phyloP scores from a whole-genome alignment of 2,329 filamentous ascomycete species.

The Periconia macrospinosa region DNA sequence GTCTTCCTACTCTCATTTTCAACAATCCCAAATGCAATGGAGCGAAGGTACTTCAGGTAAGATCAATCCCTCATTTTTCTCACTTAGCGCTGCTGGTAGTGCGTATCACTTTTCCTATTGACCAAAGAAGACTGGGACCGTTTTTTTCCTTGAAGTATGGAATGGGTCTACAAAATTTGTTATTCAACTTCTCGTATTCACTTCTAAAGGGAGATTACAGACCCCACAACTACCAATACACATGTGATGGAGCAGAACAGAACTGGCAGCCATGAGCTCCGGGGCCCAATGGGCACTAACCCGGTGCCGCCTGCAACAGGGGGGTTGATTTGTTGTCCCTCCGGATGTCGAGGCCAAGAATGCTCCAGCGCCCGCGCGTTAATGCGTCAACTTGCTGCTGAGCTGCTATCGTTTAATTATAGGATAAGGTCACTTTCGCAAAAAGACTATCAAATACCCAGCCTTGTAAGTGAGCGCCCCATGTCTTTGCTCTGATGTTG shows the following conservation, averaged over 20 bases:
- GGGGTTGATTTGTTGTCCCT: constrained; percentile 25
- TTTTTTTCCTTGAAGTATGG: constrained; percentile 7
- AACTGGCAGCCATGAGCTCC: constrained; percentile 17
- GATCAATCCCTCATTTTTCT: constrained; percentile 7
- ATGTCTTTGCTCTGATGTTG: constrained; percentile 1
- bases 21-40: constrained; percentile 14
- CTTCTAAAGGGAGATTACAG: constrained; percentile 26
- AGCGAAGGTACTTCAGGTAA: constrained; percentile 19
- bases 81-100: constrained; percentile 6
- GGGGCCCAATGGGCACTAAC: constrained; percentile 18
- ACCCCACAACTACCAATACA: constrained; percentile 14
- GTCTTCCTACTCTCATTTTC: constrained; percentile 23
- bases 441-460: constrained; percentile 18
- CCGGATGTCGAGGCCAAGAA: constrained; percentile 25
- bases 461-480: constrained; percentile 22
- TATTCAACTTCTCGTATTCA: constrained; percentile 10
- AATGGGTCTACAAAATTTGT: neutral
- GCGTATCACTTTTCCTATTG: constrained; percentile 10
- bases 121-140: constrained; percentile 10
- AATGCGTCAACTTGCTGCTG: constrained; percentile 26
- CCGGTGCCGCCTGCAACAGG: constrained; percentile 22
- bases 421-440: constrained; percentile 22
- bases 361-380: constrained; percentile 25
- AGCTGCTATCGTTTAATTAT: constrained; percentile 19
- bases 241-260: constrained; percentile 18